Evolutionary conservation across 306 rosid species (phyloP), one percentile per base, ranked within the genome.

Genomic region (Crotalaria pallida): DNA sequence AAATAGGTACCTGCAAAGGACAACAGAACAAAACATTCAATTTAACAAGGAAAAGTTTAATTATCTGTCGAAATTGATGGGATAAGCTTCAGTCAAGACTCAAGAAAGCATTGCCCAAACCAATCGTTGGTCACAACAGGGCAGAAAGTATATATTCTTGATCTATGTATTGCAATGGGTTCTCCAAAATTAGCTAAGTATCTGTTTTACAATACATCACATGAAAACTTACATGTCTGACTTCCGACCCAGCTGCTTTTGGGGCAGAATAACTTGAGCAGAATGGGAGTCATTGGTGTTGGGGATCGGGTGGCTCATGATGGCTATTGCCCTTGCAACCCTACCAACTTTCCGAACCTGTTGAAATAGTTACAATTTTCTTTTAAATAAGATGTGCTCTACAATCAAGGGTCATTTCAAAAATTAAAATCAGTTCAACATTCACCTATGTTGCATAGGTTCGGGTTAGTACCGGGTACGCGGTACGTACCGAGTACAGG

Each of bases 281-380:
- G 98, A 94, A 34, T 80, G 97, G 67, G 86, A 90, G 27, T 94
- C 96, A 77, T 65, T 81, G 67, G 98, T 88, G 89, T 69, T 87
- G 55, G 98, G 97, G 44, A 94, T 94, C 4, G 97, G 94, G 81
- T 90, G 98, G 83, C 84, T 90, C 98, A 94, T 90, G 52, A 94
- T 94, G 74, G 92, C 95, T 74, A 93, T 93, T 26, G 98, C 98
- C 79, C 98, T 88, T 26, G 98, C 97, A 88, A 93, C 98, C 87
- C 65, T 88, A 44, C 97, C 97, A 71, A 93, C 92, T 85, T 93
- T 93, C 81, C 94, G 87, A 58, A 90, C 98, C 98, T 90, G 92
- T 85, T 67, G 53, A 83, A 64, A 76, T 18, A 10, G 65, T 67
- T 13, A 22, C 12, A 84, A 52, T 18, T 65, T 53, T 76, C 63